Percentiles rank a stretch among this genome's conserved stretches.
These are phyloP conservation scores for Coemansia sp. DNA, from an alignment of 192 early-diverging fungal species.

Conservation along the genomic window DNA sequence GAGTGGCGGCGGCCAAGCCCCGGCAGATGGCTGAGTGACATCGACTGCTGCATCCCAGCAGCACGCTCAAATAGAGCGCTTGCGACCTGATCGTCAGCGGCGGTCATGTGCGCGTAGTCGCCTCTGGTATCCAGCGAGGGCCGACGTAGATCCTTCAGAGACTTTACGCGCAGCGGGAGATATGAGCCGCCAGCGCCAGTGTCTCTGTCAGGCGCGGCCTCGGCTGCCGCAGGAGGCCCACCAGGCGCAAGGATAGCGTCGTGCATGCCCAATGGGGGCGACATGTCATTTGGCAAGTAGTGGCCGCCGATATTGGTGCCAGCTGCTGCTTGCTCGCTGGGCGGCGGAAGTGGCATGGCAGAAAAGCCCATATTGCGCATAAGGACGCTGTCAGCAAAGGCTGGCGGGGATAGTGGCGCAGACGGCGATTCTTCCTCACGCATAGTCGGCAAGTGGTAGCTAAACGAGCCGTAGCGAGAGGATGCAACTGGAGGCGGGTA, in stretches of 20 bases:
- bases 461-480: slow-evolving; percentile 33
- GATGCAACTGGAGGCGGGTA: background rate
- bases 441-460: slow-evolving; percentile 45
- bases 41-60: slow-evolving; percentile 17
- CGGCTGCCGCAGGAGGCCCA: background rate
- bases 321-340: slow-evolving; percentile 2
- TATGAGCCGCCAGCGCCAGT: background rate
- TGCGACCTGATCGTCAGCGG: slow-evolving; percentile 13
- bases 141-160: slow-evolving; percentile 43
- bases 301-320: background rate
- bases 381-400: slow-evolving; percentile 18
- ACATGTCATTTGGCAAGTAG: slow-evolving; percentile 6
- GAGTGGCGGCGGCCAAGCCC: slow-evolving; percentile 48
- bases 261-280: slow-evolving; percentile 16
- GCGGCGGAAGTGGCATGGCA: slow-evolving; percentile 1
- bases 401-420: slow-evolving; percentile 6
- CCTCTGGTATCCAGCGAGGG: slow-evolving; percentile 25
- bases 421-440: slow-evolving; percentile 37
- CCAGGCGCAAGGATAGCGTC: background rate
- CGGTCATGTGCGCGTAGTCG: background rate
- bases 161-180: slow-evolving; percentile 32
- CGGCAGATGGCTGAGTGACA: slow-evolving; percentile 23
- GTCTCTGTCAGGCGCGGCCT: slow-evolving; percentile 1
- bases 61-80: slow-evolving; percentile 28
- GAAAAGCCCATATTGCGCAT: slow-evolving; percentile 47